phyloP scores from a whole-genome alignment of 345 rosid genomes.

The Pugionium dolabratum region DNA sequence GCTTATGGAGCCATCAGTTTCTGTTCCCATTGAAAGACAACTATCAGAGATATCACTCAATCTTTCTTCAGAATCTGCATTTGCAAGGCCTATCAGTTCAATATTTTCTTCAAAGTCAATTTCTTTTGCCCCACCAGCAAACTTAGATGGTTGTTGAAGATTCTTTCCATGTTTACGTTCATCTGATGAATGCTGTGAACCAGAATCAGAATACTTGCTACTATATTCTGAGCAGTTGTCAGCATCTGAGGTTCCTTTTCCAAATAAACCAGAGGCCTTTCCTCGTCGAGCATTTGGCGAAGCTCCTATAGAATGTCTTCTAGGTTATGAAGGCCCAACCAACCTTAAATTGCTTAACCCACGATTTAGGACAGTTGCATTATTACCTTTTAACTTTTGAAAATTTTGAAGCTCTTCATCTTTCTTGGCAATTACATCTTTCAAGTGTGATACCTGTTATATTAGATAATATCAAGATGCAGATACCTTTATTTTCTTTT shows the following conservation, averaged over 20 bases:
- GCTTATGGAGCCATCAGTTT: constrained; percentile 75
- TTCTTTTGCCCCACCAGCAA: constrained; percentile 37
- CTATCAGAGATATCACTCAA: constrained; percentile 93
- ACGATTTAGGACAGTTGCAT: constrained; percentile 48
- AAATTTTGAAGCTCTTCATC: constrained; percentile 77
- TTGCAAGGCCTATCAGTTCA: constrained; percentile 73
- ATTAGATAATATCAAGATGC: constrained; percentile 21
- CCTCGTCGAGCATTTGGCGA: constrained; percentile 46
- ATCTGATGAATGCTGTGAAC: constrained; percentile 60
- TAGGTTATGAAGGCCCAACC: constrained; percentile 67
- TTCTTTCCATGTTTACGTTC: constrained; percentile 45
- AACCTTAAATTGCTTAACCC: constrained; percentile 48
- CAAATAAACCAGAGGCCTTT: constrained; percentile 45
- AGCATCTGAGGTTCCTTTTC: constrained; percentile 58
- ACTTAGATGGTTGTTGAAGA: constrained; percentile 45
- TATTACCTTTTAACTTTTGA: constrained; percentile 54
- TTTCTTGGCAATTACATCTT: constrained; percentile 67
- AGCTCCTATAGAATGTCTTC: constrained; percentile 58
- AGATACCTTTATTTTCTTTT: background rate
- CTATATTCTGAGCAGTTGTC: constrained; percentile 65
- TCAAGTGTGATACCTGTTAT: constrained; percentile 70
- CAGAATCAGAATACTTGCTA: constrained; percentile 72
- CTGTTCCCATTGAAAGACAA: constrained; percentile 88
- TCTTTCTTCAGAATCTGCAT: constrained; percentile 78
- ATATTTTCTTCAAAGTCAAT: constrained; percentile 56